Conservation (phyloP, 495 filamentous ascomycete genomes). For the Podospora fimiseda region DNA sequence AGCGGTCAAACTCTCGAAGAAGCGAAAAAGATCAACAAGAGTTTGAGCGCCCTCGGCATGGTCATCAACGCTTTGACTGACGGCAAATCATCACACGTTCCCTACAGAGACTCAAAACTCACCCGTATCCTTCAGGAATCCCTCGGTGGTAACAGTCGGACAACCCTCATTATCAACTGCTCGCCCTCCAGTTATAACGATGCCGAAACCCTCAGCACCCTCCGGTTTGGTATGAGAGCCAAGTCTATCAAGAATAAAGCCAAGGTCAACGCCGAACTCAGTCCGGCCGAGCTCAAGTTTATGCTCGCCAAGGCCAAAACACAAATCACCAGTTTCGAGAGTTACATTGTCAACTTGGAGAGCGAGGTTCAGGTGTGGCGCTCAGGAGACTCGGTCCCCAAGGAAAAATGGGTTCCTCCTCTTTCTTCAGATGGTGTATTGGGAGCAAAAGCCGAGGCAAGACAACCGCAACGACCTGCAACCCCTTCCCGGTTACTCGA, state of each 20-base stretch:
- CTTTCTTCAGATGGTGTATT: slow-evolving; percentile 59
- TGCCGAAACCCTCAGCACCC: slow-evolving; percentile 85
- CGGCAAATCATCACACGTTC: slow-evolving; percentile 95
- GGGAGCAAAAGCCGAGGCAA: slow-evolving; percentile 52
- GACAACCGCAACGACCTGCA: slow-evolving; percentile 58
- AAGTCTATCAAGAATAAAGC: slow-evolving; percentile 99
- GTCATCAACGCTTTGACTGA: slow-evolving; percentile 97
- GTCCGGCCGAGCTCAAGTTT: slow-evolving; percentile 86
- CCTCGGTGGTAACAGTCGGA: slow-evolving; percentile 92
- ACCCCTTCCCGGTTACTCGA: slow-evolving; percentile 75
- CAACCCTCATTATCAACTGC: slow-evolving; percentile 96
- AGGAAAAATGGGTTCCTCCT: slow-evolving; percentile 56
- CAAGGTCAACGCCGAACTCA: slow-evolving; percentile 97
- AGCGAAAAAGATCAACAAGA: slow-evolving; percentile 99
- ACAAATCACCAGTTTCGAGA: slow-evolving; percentile 82
- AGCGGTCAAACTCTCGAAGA: slow-evolving; percentile 97
- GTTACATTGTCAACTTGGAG: slow-evolving; percentile 78
- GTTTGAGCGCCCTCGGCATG: slow-evolving; percentile 94
- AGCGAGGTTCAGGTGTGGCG: slow-evolving; percentile 82
- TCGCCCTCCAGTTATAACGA: slow-evolving; percentile 98
- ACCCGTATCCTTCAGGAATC: slow-evolving; percentile 96
- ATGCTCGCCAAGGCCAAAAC: slow-evolving; percentile 85
- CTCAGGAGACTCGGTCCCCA: slow-evolving; percentile 79
- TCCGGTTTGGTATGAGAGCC: slow-evolving; percentile 92
- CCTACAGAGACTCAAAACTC: slow-evolving; percentile 96